phyloP scores from a whole-genome alignment of 1,139 yeast species.

The Yamadazyma aaseri region DNA sequence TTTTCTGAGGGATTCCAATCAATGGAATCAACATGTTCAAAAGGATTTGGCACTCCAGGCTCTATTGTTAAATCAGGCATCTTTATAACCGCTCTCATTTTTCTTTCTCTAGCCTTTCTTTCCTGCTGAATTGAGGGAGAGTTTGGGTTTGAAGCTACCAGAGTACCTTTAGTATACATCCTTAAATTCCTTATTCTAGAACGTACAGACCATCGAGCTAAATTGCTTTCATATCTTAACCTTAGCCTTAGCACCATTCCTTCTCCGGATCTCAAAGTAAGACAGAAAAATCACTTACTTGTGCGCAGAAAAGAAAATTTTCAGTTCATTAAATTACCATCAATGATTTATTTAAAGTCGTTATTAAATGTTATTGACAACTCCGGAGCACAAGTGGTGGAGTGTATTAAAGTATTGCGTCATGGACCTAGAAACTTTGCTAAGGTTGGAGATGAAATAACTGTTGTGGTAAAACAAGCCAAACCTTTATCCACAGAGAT shows the following conservation, averaged over 20 bases:
- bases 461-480: conserved; percentile 93
- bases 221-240: no score
- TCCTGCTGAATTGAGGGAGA: no score
- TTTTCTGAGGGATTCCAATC: conserved; percentile 32
- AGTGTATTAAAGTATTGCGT: conserved; percentile 91
- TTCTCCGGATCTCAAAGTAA: no score
- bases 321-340: conserved; percentile 3
- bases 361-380: conserved; percentile 88
- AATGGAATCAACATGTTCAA: background rate
- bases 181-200: no score
- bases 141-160: no score
- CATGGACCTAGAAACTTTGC: conserved; percentile 87
- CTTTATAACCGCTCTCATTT: no score
- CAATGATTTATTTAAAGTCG: conserved; percentile 86
- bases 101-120: no score
- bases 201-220: no score
- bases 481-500: conserved; percentile 63
- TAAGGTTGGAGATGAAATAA: conserved; percentile 85
- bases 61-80: background rate
- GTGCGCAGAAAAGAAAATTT: conserved; percentile 7
- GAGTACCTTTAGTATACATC: no score
- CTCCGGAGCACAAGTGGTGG: conserved; percentile 93
- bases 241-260: no score
- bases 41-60: background rate
- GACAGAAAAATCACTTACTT: no score